phyloP scores from a whole-genome alignment of 2,329 filamentous ascomycete species.

The Rutstroemia sydowiana region DNA sequence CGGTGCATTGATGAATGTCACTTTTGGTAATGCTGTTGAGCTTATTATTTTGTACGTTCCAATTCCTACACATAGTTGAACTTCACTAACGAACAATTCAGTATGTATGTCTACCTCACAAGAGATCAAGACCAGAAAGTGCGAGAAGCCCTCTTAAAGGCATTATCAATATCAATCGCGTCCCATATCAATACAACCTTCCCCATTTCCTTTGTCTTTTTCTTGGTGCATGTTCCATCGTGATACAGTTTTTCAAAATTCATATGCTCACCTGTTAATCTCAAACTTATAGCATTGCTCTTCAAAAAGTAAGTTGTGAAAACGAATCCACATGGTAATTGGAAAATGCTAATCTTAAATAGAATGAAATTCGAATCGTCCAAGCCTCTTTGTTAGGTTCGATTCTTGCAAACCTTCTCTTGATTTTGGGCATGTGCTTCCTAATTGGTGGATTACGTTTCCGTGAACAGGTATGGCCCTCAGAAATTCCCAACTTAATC shows the following conservation, averaged over 20 bases:
- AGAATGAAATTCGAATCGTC: constrained; percentile 81
- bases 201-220: constrained; percentile 11
- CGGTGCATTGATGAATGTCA: constrained; percentile 67
- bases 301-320: constrained; percentile 52
- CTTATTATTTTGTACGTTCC: constrained; percentile 63
- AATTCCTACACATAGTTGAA: background rate
- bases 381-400: constrained; percentile 86
- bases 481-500: too few species aligned
- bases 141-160: constrained; percentile 36
- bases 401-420: constrained; percentile 78
- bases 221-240: constrained; percentile 18
- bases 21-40: constrained; percentile 73
- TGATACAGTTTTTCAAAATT: constrained; percentile 16
- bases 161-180: constrained; percentile 39
- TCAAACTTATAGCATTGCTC: constrained; percentile 53
- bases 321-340: background rate
- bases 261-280: constrained; percentile 32
- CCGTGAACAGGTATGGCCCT: constrained; percentile 63
- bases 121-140: constrained; percentile 40
- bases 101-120: constrained; percentile 46
- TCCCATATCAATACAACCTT: constrained; percentile 32
- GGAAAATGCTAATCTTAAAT: constrained; percentile 21
- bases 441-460: constrained; percentile 78
- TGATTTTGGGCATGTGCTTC: constrained; percentile 90
- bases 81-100: constrained; percentile 28